Conservation (phyloP, 768 basidiomycete genomes). For the Suillus fuscotomentosus region DNA sequence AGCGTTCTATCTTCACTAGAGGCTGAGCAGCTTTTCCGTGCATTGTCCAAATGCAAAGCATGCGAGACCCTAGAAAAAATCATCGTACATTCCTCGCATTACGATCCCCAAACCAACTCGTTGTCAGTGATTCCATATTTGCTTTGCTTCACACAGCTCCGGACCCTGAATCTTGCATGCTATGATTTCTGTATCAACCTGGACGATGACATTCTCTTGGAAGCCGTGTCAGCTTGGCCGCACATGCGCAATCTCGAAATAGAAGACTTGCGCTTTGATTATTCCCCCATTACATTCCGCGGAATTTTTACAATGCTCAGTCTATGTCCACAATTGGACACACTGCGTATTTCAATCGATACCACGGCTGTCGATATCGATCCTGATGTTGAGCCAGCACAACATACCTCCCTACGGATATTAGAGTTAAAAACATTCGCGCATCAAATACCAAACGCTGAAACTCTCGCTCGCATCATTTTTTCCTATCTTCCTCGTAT, state of each 20-base stretch:
- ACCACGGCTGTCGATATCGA: too few relatives aligned
- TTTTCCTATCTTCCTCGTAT: not conserved
- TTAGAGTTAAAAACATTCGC: too few relatives aligned
- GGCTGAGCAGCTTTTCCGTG: not conserved
- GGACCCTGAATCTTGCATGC: too few relatives aligned
- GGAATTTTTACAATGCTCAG: not conserved
- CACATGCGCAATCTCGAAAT: not conserved
- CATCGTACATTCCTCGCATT: rapidly evolving
- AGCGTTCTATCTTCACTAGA: not conserved
- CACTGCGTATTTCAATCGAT: not conserved
- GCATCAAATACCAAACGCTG: not conserved
- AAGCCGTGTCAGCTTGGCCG: not conserved
- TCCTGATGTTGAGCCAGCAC: too few relatives aligned
- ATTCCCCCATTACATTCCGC: not conserved
- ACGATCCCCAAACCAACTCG: not conserved
- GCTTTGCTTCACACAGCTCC: not conserved
- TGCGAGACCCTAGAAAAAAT: not conserved
- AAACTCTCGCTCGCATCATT: not conserved
- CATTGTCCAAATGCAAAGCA: not conserved
- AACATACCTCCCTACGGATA: not conserved
- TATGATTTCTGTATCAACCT: too few relatives aligned
- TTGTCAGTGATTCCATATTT: not conserved
- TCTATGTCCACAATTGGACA: not conserved
- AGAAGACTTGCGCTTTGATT: not conserved
- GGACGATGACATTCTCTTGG: not conserved